Conservation (phyloP, 257 asterid genomes). For the Scutellaria barbata region DNA sequence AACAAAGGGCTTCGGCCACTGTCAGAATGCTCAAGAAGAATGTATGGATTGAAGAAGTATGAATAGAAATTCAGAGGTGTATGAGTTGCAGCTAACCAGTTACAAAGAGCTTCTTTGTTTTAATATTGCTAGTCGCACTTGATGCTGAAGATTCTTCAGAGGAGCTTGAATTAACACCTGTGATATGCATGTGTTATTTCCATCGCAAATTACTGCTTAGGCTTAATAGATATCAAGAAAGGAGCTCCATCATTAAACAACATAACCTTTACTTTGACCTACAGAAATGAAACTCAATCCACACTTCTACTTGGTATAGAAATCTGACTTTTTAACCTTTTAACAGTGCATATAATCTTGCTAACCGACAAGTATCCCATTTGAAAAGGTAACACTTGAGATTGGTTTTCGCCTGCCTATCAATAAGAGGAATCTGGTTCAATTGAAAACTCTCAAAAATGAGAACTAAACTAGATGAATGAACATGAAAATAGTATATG, state of each 20-base stretch:
- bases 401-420: background rate
- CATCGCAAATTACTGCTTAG: background rate
- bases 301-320: background rate
- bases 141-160: conserved; percentile 48
- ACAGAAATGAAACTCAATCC: background rate
- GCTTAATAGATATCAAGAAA: conserved; percentile 19
- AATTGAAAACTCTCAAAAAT: conserved; percentile 1
- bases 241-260: background rate
- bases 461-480: background rate
- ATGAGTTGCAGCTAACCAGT: conserved; percentile 62
- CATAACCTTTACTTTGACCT: background rate
- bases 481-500: background rate
- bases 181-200: conserved; percentile 31
- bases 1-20: background rate
- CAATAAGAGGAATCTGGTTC: background rate
- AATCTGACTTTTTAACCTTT: background rate
- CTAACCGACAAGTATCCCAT: background rate
- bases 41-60: background rate
- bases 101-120: conserved; percentile 89
- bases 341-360: background rate
- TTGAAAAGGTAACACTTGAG: background rate
- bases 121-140: conserved; percentile 48
- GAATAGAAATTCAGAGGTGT: background rate
- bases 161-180: conserved; percentile 48
- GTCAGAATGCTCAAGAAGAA: background rate